phyloP scores from a whole-genome alignment of 1,139 yeast species.

The Suhomyces bribrorum region DNA sequence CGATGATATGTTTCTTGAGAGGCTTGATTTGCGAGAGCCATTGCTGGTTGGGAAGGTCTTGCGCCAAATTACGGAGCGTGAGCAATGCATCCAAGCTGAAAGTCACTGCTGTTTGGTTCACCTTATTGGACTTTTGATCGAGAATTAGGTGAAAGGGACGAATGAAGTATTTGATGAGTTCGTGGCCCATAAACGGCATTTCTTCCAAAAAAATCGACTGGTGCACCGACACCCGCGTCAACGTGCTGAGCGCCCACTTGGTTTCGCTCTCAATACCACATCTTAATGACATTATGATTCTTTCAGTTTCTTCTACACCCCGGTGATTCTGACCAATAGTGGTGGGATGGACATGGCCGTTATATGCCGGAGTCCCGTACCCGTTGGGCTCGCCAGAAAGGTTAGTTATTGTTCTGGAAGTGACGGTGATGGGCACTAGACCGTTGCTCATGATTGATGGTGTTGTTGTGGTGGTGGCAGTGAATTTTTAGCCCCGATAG shows the following conservation, averaged over 20 bases:
- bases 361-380: constrained; percentile 15
- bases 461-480: constrained; percentile 7
- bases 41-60: constrained; percentile 82
- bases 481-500: constrained; percentile 5
- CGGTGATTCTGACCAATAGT: constrained; percentile 30
- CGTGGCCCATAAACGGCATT: constrained; percentile 50
- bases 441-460: constrained; percentile 15
- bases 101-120: constrained; percentile 38
- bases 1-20: constrained; percentile 49
- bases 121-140: constrained; percentile 24
- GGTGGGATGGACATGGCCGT: constrained; percentile 21
- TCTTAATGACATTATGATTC: constrained; percentile 65
- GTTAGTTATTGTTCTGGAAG: constrained; percentile 16
- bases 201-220: constrained; percentile 46
- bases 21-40: constrained; percentile 59
- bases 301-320: constrained; percentile 57
- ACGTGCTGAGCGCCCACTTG: constrained; percentile 63
- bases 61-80: constrained; percentile 75
- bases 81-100: constrained; percentile 63
- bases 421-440: constrained; percentile 26
- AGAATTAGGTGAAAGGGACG: constrained; percentile 31
- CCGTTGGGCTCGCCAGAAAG: constrained; percentile 19
- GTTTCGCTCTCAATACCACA: constrained; percentile 61
- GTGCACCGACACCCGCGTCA: constrained; percentile 54
- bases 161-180: constrained; percentile 47